Percentiles rank a stretch among this genome's conserved stretches.
Conservation (phyloP, 768 basidiomycete genomes). For the Porphyrellus cyaneotinctus region DNA sequence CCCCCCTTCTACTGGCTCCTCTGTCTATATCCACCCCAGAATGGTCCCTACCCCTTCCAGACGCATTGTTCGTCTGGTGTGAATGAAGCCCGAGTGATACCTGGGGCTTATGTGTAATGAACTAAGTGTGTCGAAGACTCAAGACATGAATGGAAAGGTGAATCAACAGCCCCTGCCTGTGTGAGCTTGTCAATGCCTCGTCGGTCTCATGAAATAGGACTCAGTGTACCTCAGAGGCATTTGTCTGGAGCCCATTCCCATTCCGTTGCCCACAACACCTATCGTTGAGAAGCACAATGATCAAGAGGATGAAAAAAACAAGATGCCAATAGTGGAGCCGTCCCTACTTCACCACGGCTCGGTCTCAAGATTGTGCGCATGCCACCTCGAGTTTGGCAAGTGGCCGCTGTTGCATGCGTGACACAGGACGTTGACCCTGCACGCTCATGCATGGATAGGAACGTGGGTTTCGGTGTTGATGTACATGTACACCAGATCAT, state of each 20-base stretch:
- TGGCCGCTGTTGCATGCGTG: background rate
- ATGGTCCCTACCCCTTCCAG: slow-evolving; percentile 70
- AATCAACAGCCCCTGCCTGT: slow-evolving; percentile 48
- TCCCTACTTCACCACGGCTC: background rate
- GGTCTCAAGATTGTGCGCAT: background rate
- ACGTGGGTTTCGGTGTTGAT: no score
- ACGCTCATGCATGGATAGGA: no score
- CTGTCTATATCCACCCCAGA: slow-evolving; percentile 52
- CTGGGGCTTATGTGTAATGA: slow-evolving; percentile 32
- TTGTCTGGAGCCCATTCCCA: slow-evolving; percentile 47
- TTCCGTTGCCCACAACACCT: background rate
- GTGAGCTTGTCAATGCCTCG: slow-evolving; percentile 58
- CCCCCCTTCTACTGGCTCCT: slow-evolving; percentile 64
- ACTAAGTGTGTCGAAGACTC: slow-evolving; percentile 1
- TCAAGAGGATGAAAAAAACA: background rate
- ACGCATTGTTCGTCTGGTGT: slow-evolving; percentile 59
- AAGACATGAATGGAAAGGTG: slow-evolving; percentile 28
- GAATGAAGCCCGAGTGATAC: slow-evolving; percentile 67
- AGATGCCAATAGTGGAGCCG: background rate
- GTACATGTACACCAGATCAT: no score
- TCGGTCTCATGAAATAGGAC: slow-evolving; percentile 71
- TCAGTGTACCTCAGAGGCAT: slow-evolving; percentile 66
- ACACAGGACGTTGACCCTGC: no score
- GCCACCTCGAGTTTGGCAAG: background rate
- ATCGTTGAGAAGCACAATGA: background rate